These are phyloP conservation scores for Phaseolus coccineus DNA, from an alignment of 331 rosid genomes.

Conservation along the genomic window DNA sequence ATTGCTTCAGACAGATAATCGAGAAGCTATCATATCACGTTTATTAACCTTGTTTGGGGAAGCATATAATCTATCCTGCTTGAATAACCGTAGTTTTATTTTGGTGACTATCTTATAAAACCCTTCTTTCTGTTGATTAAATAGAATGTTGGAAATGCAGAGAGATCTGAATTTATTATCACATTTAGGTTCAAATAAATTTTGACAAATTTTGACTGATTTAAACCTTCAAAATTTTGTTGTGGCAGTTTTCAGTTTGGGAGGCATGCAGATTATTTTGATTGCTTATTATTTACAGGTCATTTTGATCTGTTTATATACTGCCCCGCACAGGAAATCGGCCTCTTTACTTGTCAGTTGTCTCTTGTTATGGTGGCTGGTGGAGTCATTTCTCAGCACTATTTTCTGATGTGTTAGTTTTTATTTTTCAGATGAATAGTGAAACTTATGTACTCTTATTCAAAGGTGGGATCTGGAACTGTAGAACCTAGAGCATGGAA, in stretches of 20 bases:
- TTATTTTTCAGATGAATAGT: background rate
- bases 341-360: background rate
- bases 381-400: background rate
- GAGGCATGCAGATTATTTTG: too few relatives aligned
- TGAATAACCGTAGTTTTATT: background rate
- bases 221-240: background rate
- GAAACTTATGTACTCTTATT: background rate
- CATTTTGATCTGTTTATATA: background rate
- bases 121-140: background rate
- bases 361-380: too few relatives aligned
- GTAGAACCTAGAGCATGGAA: background rate
- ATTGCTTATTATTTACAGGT: too few relatives aligned
- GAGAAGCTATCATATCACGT: background rate
- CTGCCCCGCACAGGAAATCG: background rate
- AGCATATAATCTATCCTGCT: background rate
- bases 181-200: background rate
- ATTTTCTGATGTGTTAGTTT: background rate
- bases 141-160: slow-evolving; percentile 10
- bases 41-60: background rate
- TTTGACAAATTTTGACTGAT: background rate
- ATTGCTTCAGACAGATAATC: slow-evolving; percentile 6
- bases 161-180: background rate
- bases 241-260: too few relatives aligned
- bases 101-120: background rate
- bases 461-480: background rate